Conservation (phyloP, 1,139 yeast genomes). For the Yueomyces sp. region DNA sequence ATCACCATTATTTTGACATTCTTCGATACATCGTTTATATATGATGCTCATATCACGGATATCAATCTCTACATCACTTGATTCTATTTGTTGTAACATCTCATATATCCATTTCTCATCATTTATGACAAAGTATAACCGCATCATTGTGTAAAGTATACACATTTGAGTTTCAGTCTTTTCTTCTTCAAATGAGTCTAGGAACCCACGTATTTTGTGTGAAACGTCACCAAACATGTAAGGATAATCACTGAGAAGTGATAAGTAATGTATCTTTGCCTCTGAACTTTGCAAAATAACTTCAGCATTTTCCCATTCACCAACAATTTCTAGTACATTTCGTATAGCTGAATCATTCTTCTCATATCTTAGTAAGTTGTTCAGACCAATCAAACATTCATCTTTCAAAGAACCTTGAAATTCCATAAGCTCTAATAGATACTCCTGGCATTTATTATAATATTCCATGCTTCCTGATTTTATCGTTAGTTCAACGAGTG, state of each 20-base stretch:
- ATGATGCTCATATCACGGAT: slow-evolving; percentile 89
- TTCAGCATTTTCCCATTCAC: slow-evolving; percentile 15
- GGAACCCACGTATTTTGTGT: slow-evolving; percentile 34
- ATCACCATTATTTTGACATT: slow-evolving; percentile 35
- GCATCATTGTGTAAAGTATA: slow-evolving; percentile 66
- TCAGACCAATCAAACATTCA: slow-evolving; percentile 65
- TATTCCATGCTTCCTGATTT: slow-evolving; percentile 38
- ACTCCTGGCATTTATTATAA: slow-evolving; percentile 51
- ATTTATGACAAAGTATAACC: slow-evolving; percentile 31
- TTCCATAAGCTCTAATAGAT: slow-evolving; percentile 60
- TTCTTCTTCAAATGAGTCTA: slow-evolving; percentile 56
- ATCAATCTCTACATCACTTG: slow-evolving; percentile 77
- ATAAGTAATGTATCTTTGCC: slow-evolving; percentile 40
- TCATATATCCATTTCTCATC: slow-evolving; percentile 45
- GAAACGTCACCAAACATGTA: slow-evolving; percentile 48
- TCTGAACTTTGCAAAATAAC: slow-evolving; percentile 13
- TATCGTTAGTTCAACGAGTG: slow-evolving; percentile 82
- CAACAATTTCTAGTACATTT: not conserved
- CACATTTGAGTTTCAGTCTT: slow-evolving; percentile 66
- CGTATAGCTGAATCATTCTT: slow-evolving; percentile 35
- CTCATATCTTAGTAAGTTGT: slow-evolving; percentile 69
- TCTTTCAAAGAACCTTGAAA: slow-evolving; percentile 71
- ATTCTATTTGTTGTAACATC: slow-evolving; percentile 65
- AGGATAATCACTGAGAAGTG: slow-evolving; percentile 88
- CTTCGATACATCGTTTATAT: slow-evolving; percentile 70